A percentile compares a stretch with the other conserved stretches of the same genome.
These are phyloP conservation scores for Coelastrella sp. DNA, from an alignment of 139 green algal genomes.

Conservation along the genomic window DNA sequence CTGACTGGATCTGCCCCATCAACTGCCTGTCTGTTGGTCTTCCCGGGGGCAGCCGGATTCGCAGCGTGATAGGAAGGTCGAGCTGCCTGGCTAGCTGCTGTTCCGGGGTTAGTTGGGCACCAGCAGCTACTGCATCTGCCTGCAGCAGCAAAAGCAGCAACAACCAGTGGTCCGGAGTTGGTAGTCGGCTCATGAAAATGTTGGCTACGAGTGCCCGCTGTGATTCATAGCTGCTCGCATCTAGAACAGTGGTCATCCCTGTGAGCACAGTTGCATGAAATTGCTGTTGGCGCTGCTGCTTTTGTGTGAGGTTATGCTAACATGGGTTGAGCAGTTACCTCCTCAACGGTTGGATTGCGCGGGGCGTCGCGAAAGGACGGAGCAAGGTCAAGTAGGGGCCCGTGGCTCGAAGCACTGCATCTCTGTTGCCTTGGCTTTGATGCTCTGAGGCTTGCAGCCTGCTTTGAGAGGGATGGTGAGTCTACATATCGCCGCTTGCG, in stretches of 20 bases:
- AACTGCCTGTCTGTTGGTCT: conserved; percentile 8
- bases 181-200: too few species aligned
- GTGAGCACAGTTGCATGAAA: too few species aligned
- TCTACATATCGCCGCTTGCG: background rate
- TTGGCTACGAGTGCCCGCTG: too few species aligned
- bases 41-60: background rate
- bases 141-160: background rate
- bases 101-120: background rate
- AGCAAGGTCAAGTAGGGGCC: background rate
- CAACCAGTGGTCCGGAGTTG: background rate
- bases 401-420: background rate
- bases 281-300: too few species aligned
- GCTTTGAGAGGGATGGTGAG: too few species aligned
- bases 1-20: conserved; percentile 17
- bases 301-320: too few species aligned
- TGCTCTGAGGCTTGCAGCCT: background rate
- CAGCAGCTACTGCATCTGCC: background rate
- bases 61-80: conserved; percentile 14
- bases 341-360: background rate
- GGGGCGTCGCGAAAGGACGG: background rate
- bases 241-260: too few species aligned
- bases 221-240: too few species aligned
- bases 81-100: conserved; percentile 34
- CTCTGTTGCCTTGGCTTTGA: background rate
- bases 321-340: background rate